These are phyloP conservation scores for Salix caprea DNA, from an alignment of 345 rosid species.

Conservation along the genomic window DNA sequence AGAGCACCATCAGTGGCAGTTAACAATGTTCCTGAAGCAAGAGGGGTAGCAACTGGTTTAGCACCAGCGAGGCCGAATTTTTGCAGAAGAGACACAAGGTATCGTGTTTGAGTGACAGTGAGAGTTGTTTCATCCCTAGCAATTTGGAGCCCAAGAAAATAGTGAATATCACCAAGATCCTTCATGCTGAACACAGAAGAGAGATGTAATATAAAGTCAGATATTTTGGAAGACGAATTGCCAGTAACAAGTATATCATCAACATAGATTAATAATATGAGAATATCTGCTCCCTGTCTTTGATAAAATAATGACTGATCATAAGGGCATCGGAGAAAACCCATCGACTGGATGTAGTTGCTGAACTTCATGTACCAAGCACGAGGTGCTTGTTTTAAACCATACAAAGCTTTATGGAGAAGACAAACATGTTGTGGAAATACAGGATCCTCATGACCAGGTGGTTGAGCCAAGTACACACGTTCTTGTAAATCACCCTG, in stretches of 20 bases:
- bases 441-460: neutral
- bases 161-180: neutral
- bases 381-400: neutral
- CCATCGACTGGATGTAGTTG: neutral
- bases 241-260: neutral
- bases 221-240: neutral
- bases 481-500: neutral
- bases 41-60: neutral
- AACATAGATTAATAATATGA: neutral
- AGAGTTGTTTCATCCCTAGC: no score
- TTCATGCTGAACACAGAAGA: neutral
- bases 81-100: neutral
- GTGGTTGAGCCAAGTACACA: neutral
- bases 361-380: neutral
- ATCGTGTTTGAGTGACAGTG: neutral
- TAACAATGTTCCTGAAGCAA: neutral
- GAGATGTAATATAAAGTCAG: neutral
- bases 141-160: neutral
- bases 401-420: neutral
- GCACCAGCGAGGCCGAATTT: neutral
- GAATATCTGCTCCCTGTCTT: neutral
- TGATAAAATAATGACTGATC: neutral
- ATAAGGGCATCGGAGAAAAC: neutral
- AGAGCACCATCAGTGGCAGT: neutral
- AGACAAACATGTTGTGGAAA: neutral